Conservation (phyloP, 805 yeast species). For the Diddensiella santjacobensis region DNA sequence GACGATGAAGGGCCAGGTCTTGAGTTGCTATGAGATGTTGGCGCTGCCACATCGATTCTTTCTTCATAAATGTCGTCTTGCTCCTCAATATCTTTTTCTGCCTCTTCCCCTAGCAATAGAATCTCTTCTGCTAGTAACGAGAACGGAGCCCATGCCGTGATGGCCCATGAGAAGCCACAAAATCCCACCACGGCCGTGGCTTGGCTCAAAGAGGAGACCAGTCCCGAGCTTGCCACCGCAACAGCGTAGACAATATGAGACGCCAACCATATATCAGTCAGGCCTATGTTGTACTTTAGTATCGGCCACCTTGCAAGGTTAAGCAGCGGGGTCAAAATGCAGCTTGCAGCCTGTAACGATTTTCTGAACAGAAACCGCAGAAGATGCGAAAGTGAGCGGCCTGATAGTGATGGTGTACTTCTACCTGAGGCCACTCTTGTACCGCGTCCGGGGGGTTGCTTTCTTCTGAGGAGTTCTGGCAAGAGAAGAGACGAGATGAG, state of each 20-base stretch:
- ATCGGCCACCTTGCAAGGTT: slow-evolving; percentile 5
- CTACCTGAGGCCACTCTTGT: neutral
- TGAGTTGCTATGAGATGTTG: neutral
- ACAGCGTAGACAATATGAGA: slow-evolving; percentile 52
- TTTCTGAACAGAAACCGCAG: slow-evolving; percentile 4
- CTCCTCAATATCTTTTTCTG: neutral
- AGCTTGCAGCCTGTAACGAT: neutral
- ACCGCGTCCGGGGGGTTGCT: neutral
- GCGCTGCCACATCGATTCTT: neutral
- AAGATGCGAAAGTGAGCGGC: neutral
- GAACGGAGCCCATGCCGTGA: slow-evolving; percentile 67
- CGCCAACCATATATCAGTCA: slow-evolving; percentile 42
- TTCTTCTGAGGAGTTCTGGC: slow-evolving; percentile 17
- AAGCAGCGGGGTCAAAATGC: slow-evolving; percentile 3
- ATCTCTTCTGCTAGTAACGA: slow-evolving; percentile 52
- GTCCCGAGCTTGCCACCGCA: slow-evolving; percentile 47
- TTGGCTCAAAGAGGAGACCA: slow-evolving; percentile 38
- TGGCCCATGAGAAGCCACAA: slow-evolving; percentile 64
- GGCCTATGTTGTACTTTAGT: neutral
- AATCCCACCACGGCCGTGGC: slow-evolving; percentile 51
- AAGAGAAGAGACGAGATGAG: slow-evolving; percentile 33
- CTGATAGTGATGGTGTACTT: neutral
- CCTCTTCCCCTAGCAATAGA: slow-evolving; percentile 21
- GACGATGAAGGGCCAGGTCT: neutral
- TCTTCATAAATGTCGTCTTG: slow-evolving; percentile 1